These are phyloP conservation scores for Grosmannia penicillata DNA, from an alignment of 2,329 filamentous ascomycete genomes.

Conservation along the genomic window DNA sequence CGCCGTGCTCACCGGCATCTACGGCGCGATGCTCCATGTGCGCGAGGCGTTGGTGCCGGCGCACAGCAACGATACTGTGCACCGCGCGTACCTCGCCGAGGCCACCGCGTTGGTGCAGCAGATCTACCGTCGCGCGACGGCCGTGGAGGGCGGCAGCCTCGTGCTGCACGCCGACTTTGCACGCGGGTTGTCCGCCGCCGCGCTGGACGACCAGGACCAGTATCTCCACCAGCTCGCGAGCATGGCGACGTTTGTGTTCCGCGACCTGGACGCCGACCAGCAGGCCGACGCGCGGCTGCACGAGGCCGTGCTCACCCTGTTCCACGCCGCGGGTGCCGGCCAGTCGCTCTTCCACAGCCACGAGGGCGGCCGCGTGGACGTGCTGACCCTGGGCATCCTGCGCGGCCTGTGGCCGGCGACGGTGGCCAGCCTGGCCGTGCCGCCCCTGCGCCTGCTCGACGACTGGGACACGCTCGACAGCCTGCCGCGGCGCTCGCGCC, in stretches of 20 bases:
- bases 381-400: constrained; percentile 15
- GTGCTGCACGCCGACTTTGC: constrained; percentile 10
- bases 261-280: constrained; percentile 13
- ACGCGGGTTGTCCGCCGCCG: not conserved
- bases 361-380: constrained; percentile 9
- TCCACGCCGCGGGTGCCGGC: constrained; percentile 5
- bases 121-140: constrained; percentile 26
- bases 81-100: constrained; percentile 21
- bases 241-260: constrained; percentile 16
- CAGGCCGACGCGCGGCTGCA: constrained; percentile 14
- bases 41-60: constrained; percentile 22
- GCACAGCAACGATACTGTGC: constrained; percentile 9
- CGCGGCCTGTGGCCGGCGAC: constrained; percentile 15
- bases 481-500: constrained; percentile 6
- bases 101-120: constrained; percentile 21
- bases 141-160: not conserved
- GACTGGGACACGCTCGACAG: constrained; percentile 7
- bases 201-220: constrained; percentile 5
- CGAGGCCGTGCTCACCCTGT: constrained; percentile 14
- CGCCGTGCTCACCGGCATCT: constrained; percentile 21
- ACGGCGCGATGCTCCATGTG: constrained; percentile 16
- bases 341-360: constrained; percentile 8
- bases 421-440: constrained; percentile 13
- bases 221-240: constrained; percentile 15
- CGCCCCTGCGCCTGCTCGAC: constrained; percentile 6